Evolutionary conservation across 768 basidiomycete genomes (phyloP).

Genomic region (Hydnum rufescens): DNA sequence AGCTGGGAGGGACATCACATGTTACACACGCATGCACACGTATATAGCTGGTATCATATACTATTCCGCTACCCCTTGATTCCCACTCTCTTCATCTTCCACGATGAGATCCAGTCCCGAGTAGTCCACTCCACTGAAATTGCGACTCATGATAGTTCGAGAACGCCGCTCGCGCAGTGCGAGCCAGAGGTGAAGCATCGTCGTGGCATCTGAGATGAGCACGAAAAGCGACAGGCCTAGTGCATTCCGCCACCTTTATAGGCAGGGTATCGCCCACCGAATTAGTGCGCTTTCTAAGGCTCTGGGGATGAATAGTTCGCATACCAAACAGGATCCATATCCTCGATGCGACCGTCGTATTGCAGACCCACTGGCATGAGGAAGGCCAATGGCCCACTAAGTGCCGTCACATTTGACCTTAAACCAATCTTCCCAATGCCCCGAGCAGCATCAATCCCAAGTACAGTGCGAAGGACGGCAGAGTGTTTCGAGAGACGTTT

Average conservation of each 20-base stretch:
- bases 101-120: conserved; percentile 6
- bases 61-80: too few species aligned
- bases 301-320: background rate
- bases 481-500: background rate
- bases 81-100: background rate
- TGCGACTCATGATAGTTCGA: conserved; percentile 1
- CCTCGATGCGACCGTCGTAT: background rate
- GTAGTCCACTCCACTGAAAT: conserved; percentile 3
- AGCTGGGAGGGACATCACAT: too few species aligned
- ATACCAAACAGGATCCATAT: conserved; percentile 15
- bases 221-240: conserved; percentile 13
- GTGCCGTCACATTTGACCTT: too few species aligned
- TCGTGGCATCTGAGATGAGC: conserved; percentile 9
- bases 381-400: too few species aligned
- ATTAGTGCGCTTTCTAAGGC: too few species aligned
- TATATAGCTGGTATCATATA: too few species aligned
- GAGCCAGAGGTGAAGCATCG: conserved; percentile 5
- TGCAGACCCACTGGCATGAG: background rate
- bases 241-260: conserved; percentile 11
- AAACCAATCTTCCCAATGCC: background rate
- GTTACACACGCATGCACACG: too few species aligned
- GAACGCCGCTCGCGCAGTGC: background rate
- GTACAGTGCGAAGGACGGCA: background rate
- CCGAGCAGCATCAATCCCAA: background rate
- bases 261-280: too few species aligned